Percentiles rank a stretch among this genome's conserved stretches.
Conservation (phyloP, 192 early-diverging fungal genomes). For the Thamnidium elegans region DNA sequence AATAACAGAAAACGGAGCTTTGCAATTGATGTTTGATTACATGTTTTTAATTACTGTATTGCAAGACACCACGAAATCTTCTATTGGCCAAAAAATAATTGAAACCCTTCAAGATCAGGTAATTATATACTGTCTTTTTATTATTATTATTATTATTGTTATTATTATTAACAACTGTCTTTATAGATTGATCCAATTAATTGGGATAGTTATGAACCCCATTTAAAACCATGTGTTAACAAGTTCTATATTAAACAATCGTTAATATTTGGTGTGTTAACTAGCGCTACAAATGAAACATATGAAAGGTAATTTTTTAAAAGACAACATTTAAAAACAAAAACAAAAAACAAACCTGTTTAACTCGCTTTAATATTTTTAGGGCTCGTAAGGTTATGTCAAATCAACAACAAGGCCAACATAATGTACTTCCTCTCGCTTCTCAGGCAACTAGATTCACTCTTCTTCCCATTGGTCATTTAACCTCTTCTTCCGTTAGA, state of each 20-base stretch:
- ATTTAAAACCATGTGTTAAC: slow-evolving; percentile 51
- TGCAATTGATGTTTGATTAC: slow-evolving; percentile 66
- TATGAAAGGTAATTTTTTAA: slow-evolving; percentile 40
- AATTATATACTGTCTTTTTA: not conserved
- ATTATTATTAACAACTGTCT: not conserved
- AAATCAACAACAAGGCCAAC: slow-evolving; percentile 40
- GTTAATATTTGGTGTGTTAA: slow-evolving; percentile 51
- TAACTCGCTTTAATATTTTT: not conserved
- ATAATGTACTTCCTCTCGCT: slow-evolving; percentile 56
- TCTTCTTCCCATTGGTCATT: slow-evolving; percentile 54
- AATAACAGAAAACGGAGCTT: slow-evolving; percentile 50
- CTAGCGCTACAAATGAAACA: slow-evolving; percentile 42
- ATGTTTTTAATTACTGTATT: slow-evolving; percentile 52
- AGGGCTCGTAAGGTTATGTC: slow-evolving; percentile 15
- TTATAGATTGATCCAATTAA: slow-evolving; percentile 71
- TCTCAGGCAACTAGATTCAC: slow-evolving; percentile 53
- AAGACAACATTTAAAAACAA: not conserved
- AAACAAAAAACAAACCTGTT: not conserved
- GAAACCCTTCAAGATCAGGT: slow-evolving; percentile 11
- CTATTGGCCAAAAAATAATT: not conserved
- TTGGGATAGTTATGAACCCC: slow-evolving; percentile 49
- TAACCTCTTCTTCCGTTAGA: slow-evolving; percentile 5
- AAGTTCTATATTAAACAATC: slow-evolving; percentile 54
- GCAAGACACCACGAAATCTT: slow-evolving; percentile 23
- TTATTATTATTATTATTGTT: not conserved